Conservation (phyloP, 495 filamentous ascomycete genomes). For the Oidiodendron maius region DNA sequence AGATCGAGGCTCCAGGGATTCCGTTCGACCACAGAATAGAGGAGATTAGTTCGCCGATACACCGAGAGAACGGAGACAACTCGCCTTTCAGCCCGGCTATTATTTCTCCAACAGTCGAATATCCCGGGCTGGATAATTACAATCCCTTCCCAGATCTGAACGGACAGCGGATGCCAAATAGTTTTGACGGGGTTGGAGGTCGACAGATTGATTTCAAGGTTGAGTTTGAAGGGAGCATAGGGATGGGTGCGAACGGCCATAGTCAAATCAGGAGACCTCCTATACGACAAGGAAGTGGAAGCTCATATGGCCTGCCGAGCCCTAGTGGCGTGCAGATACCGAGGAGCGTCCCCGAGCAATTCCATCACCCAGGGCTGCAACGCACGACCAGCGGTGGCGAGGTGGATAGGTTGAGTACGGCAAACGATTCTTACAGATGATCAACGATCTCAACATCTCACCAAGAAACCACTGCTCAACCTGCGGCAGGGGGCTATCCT, state of each 20-base stretch:
- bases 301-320: conserved; percentile 3
- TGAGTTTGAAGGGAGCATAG: conserved; percentile 13
- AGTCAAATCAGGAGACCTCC: conserved; percentile 16
- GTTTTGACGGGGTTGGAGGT: conserved; percentile 10
- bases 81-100: conserved; percentile 17
- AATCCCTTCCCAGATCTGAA: conserved; percentile 14
- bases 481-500: too few relatives aligned
- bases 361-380: conserved; percentile 6
- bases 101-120: conserved; percentile 20
- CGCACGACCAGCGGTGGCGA: conserved; percentile 2
- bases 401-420: too few relatives aligned
- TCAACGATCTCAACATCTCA: too few relatives aligned
- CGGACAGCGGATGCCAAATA: conserved; percentile 7
- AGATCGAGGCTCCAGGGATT: conserved; percentile 12
- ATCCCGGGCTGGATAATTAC: conserved; percentile 18
- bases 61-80: conserved; percentile 1
- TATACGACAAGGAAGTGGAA: conserved; percentile 12
- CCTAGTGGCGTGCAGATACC: conserved; percentile 13
- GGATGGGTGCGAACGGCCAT: not conserved
- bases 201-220: conserved; percentile 15
- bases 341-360: conserved; percentile 21
- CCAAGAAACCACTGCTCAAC: too few relatives aligned
- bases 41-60: conserved; percentile 15
- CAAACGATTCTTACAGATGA: too few relatives aligned
- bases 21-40: conserved; percentile 18